Base-by-base conservation (phyloP, 768 basidiomycete species). In the Dentipellis fragilis region DNA sequence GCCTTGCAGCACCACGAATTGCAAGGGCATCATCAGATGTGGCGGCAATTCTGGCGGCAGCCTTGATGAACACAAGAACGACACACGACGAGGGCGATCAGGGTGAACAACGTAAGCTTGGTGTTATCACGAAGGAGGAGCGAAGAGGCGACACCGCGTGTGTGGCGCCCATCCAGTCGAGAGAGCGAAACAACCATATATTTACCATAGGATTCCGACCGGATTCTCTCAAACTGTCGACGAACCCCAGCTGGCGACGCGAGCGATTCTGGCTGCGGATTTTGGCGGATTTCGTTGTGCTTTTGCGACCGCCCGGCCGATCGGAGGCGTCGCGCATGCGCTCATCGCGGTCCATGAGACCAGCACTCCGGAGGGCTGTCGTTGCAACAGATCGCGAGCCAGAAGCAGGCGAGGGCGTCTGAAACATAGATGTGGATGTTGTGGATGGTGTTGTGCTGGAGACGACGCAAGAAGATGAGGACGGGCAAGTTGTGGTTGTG, bases 331-430 rank as follows among this genome's bases (percentile, higher is more conserved):
- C 87, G 58, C 81, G 80, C 88, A 90, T 89, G 61, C 73, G 78
- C 56, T 82, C 73, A 67, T 90, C 88, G 55, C 80, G 74, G 75
- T 88, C 87, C 58, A 88, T 84, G 65, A 89, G 81, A 42, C 87
- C 88, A 2, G 85, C 87, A 38, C 70, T 80, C 57, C 83, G 81
- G 22, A 89, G 72, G 34, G 85, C 83, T 56, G 70, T 84, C 56
- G 76, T 61, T 19, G 81, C 85, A 17, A 90, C 69, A 29, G 77
- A 66, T 60, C 83, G 79, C 52, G 78, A 72, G 61, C 83, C 79
- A 14, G 83, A 72, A 6, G 79, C 74, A 8, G 82, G 75, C 9
- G 85, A 75, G 45, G 83, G 73, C 58, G 76, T 80, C 46, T 84
- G 84, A 66, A 80, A 80, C 75, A 85, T 83, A 9, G 58, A 58